phyloP scores from a whole-genome alignment of 768 basidiomycete species.

The Lentinula sp. region DNA sequence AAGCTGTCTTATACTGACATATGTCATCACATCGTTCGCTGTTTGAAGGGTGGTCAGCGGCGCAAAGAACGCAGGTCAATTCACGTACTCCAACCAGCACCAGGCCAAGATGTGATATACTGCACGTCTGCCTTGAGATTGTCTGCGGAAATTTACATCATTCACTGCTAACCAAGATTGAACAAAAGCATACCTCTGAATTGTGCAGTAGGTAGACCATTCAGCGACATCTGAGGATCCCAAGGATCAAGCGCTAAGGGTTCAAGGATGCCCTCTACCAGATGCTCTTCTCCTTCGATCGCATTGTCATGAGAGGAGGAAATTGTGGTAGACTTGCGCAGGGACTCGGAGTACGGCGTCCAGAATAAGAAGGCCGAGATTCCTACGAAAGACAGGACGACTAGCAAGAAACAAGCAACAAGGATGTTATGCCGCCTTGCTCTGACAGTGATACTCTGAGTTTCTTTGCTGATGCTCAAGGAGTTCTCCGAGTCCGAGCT shows the following conservation, averaged over 20 bases:
- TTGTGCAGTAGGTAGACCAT: conserved; percentile 47
- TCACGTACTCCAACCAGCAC: conserved; percentile 70
- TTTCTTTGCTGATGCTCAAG: background rate
- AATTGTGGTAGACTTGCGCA: background rate
- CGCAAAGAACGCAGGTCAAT: background rate
- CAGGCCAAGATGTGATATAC: conserved; percentile 70
- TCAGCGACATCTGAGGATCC: conserved; percentile 11
- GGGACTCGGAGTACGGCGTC: background rate
- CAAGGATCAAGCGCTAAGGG: conserved; percentile 10
- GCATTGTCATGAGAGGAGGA: background rate
- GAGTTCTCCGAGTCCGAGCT: conserved; percentile 2
- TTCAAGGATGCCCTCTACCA: background rate
- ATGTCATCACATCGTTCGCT: conserved; percentile 80
- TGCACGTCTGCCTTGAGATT: conserved; percentile 54
- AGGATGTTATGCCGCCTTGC: background rate
- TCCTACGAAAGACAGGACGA: background rate
- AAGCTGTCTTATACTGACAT: conserved; percentile 27
- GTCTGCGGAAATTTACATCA: conserved; percentile 29
- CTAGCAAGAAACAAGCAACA: background rate
- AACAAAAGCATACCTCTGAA: conserved; percentile 42
- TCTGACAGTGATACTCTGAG: background rate
- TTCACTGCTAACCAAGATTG: background rate
- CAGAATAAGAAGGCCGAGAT: background rate
- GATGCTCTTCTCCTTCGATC: background rate
- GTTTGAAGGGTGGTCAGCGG: conserved; percentile 8